Evolutionary conservation across 2,329 filamentous ascomycete genomes (phyloP).

Genomic region (Ascochyta fabae): DNA sequence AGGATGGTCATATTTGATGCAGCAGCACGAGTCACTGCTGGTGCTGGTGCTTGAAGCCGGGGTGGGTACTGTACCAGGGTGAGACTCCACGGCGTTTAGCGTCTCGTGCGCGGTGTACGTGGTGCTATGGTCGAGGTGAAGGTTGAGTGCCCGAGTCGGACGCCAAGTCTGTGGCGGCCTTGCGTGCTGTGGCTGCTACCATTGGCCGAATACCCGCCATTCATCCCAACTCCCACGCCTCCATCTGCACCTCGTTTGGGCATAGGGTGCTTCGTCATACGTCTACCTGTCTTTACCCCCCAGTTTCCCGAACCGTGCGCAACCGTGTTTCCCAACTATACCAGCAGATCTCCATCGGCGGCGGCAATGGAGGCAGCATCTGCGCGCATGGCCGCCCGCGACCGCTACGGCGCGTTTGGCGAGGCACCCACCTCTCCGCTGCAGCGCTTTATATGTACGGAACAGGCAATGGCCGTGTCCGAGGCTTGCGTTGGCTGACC

Average conservation of each 20-base stretch:
- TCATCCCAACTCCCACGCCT: slow-evolving; percentile 12
- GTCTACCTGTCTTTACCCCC: slow-evolving; percentile 14
- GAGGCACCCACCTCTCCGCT: slow-evolving; percentile 83
- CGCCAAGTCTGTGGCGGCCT: slow-evolving; percentile 1
- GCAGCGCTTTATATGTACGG: slow-evolving; percentile 84
- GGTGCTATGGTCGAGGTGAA: too few species aligned
- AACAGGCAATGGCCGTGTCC: neutral
- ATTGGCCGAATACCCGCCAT: slow-evolving; percentile 16
- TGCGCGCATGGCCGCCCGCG: slow-evolving; percentile 91
- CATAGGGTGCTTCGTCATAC: slow-evolving; percentile 20
- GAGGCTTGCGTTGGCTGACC: slow-evolving; percentile 17
- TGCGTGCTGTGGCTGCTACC: neutral
- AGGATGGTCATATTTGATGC: too few species aligned
- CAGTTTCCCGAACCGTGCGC: slow-evolving; percentile 14
- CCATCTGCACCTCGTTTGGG: slow-evolving; percentile 16
- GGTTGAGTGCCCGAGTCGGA: too few species aligned
- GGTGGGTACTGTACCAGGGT: too few species aligned
- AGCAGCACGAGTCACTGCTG: too few species aligned
- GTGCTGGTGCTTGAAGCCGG: too few species aligned
- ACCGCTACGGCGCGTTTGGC: slow-evolving; percentile 86
- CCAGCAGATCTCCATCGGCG: slow-evolving; percentile 24
- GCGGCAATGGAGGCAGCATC: slow-evolving; percentile 84
- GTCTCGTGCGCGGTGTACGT: too few species aligned
- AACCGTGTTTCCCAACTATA: slow-evolving; percentile 21
- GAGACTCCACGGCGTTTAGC: too few species aligned